Percentiles rank a stretch among this genome's conserved stretches.
Conservation (phyloP, 2,329 filamentous ascomycete genomes). For the Botrytis pseudocinerea region DNA sequence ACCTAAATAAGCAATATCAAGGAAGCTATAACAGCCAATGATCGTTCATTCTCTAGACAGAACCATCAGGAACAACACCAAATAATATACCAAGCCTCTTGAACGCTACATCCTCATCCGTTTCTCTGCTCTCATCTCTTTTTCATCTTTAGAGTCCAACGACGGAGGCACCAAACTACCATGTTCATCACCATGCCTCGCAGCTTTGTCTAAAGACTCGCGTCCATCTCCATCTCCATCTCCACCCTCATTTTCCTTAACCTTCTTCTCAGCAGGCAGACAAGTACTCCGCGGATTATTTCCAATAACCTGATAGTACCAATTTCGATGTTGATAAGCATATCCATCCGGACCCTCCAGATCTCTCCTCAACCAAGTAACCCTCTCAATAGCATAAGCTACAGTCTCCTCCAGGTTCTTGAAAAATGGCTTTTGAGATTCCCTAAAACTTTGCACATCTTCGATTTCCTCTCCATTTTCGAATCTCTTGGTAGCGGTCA, state of each 20-base stretch:
- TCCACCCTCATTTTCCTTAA: too few species aligned
- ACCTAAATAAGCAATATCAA: background rate
- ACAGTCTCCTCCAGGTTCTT: background rate
- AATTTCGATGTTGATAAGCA: background rate
- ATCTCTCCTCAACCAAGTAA: background rate
- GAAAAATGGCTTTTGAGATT: background rate
- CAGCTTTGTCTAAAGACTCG: background rate
- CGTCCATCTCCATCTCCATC: background rate
- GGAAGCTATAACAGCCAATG: background rate
- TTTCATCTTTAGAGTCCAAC: background rate
- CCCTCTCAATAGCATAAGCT: background rate
- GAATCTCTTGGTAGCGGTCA: background rate
- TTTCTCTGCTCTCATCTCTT: background rate
- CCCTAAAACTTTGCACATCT: background rate
- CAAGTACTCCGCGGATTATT: background rate
- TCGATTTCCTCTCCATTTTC: background rate
- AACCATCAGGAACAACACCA: background rate
- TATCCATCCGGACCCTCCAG: background rate
- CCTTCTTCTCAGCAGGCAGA: background rate
- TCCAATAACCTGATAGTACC: constrained; percentile 2
- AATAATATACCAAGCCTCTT: accelerated
- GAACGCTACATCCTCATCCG: background rate
- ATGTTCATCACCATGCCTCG: background rate
- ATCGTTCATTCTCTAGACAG: background rate
- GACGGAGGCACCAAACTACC: background rate